Evolutionary conservation across 106 monocot species (phyloP), one percentile per base, ranked within the genome.

Genomic region (Apostasia shenzhenica): DNA sequence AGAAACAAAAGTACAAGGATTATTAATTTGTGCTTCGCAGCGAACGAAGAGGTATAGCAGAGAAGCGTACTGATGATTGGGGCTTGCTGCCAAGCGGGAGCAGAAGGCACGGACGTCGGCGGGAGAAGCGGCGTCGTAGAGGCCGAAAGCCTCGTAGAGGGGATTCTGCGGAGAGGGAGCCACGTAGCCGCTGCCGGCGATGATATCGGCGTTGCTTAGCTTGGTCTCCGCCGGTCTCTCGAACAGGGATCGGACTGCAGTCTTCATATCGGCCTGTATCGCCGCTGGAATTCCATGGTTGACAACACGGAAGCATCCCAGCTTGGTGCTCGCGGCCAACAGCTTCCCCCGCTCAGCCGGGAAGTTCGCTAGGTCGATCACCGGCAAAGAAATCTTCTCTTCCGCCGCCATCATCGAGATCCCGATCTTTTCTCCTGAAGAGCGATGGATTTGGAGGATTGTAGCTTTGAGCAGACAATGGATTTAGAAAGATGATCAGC

Each of bases 281-380:
- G 63, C 64, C 50, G 49, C 42, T 45, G 86, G 66, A 37, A 86
- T 76, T 48, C 86, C 76, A 56, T 86, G 82, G 69, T 72, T 72
- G 48, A 79, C 48, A 39, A 82, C 76, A 1, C 86, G 82, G 73
- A 86, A 86, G 76, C 86, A 86, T 46, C 86, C 86, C n/a, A 67
- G 50, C 38, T n/a, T 48, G 42, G 49, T 41, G 76, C 76, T 79
- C 37, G 82, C 86, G 47, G 64, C 58, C 66, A 71, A 42, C 41
- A 82, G 75, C 63, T 72, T 71, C 39, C 8, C 60, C 54, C 47
- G 14, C 75, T 58, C 72, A 7, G 71, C 54, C 52, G 82, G 62
- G 41, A 70, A 67, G 14, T 48, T 14, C 1, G 61, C 47, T 26
- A 82, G 61, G 38, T 83, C 82, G 51, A 78, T 59, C 62, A 67